Base-by-base conservation (phyloP, 371 early-diverging fungal genomes). In the Mortierella sp. region DNA sequence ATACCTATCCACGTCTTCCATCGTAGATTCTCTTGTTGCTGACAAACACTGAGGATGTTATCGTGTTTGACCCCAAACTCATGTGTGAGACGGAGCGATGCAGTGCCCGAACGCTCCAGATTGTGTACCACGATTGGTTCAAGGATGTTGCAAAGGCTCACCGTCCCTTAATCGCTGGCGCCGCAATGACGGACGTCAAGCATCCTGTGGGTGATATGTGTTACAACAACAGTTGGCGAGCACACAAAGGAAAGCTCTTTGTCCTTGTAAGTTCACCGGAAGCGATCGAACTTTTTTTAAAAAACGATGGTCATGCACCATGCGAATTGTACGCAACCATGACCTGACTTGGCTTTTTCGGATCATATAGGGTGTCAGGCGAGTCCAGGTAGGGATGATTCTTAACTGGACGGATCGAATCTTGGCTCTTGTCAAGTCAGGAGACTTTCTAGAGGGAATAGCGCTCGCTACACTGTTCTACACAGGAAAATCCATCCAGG, bases 381-480 rank as follows among this genome's bases (percentile, higher is more conserved):
- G 88, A 45, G 59, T 93, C 6, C 87, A 81, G 61, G 81, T 90
- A 19, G 93, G 89, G 5, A 89, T 88, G 1, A 76, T 91, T 13
- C 60, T 93, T 24, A 86, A 90, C 13, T 95, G 95, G 95, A 85
- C 82, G 2, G 93, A 93, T 54, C 87, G 95, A 2, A 83, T 93
- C 23, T 64, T 90, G 46, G 89, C 91, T 0, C 76, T 92, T 21
- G 89, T 91, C 0, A 82, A 87, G 54, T 81, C 88, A 6, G 95
- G 93, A 16, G 86, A 91, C 64, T 92, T 92, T 64, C 61, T 89
- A 31, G 87, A 88, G 50, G 93, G 90, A 12, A 89, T 94, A 56
- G 79, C 81, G 8, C 74, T 91, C 42, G 93, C 89, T 2, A 85
- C 91, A 0, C 61, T 82, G 2, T 91, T 89, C 43, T 93, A 90